A percentile compares a stretch with the other conserved stretches of the same genome.
Conservation (phyloP, 202 grass and related monocot species). For the Hordeum pubiflorum region DNA sequence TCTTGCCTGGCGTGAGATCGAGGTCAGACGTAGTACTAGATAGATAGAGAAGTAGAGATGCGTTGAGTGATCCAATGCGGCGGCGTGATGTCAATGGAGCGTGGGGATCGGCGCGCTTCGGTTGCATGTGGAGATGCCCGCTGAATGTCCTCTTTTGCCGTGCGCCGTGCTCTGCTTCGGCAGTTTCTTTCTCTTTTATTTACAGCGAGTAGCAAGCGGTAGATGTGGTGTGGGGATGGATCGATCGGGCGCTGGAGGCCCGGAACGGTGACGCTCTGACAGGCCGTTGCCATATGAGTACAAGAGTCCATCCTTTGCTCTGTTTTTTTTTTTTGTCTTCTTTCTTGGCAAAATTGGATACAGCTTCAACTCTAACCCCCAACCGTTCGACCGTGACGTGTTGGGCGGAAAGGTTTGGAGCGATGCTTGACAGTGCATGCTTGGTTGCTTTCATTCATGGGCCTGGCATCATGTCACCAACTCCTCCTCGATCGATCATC, state of each 20-base stretch:
- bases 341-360: not conserved
- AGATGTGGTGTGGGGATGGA: not conserved
- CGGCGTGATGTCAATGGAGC: not conserved
- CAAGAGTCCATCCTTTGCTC: not conserved
- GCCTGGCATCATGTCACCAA: not conserved
- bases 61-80: constrained; percentile 28
- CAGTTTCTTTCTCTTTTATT: not conserved
- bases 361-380: not conserved
- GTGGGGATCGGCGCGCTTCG: not conserved
- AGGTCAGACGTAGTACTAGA: not conserved
- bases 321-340: not conserved
- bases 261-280: not conserved
- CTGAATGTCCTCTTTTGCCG: not conserved
- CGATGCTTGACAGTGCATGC: not conserved
- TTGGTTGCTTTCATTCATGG: not conserved
- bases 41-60: not conserved
- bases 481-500: not conserved
- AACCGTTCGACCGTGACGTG: not conserved
- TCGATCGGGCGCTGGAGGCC: not conserved
- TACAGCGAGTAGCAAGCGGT: not conserved
- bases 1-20: not conserved
- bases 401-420: not conserved
- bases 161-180: constrained; percentile 2
- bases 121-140: constrained; percentile 15
- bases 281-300: not conserved